A percentile compares a stretch with the other conserved stretches of the same genome.
Evolutionary conservation across 352 stramenopile species (phyloP).

Genomic region (Phytophthora ohioensis): DNA sequence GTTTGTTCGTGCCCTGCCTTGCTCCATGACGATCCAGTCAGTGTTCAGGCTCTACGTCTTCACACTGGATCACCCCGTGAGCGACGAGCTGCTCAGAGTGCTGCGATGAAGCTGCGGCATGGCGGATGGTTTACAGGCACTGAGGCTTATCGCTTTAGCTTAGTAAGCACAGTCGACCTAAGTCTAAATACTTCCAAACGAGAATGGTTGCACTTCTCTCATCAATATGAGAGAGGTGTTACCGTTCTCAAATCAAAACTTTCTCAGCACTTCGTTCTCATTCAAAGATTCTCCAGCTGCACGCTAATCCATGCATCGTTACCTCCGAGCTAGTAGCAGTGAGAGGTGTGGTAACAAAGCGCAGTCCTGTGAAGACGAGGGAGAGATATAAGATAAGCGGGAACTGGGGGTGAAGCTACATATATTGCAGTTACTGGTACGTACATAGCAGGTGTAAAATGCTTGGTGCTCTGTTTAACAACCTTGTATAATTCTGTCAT

Average conservation of each 20-base stretch:
- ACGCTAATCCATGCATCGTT: not conserved
- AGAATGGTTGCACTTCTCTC: too few relatives aligned
- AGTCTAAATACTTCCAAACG: too few relatives aligned
- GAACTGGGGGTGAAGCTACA: constrained; percentile 4
- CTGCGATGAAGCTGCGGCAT: too few relatives aligned
- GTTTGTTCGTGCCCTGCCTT: too few relatives aligned
- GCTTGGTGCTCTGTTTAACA: not conserved
- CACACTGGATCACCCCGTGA: too few relatives aligned
- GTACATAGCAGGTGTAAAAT: not conserved
- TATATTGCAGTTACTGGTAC: not conserved
- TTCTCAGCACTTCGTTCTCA: not conserved
- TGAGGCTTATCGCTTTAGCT: too few relatives aligned
- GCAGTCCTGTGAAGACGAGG: constrained; percentile 15
- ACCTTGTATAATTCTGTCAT: not conserved
- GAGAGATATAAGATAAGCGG: not conserved
- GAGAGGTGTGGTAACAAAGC: constrained; percentile 19
- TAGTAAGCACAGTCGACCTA: too few relatives aligned
- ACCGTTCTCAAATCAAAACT: not conserved
- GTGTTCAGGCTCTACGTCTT: too few relatives aligned
- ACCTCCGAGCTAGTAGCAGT: constrained; percentile 18
- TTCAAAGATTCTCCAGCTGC: constrained; percentile 5
- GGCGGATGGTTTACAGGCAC: too few relatives aligned
- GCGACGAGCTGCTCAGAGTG: too few relatives aligned
- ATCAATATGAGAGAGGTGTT: constrained; percentile 1
- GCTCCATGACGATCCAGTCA: too few relatives aligned